Base-by-base conservation (phyloP, 1,284 basidiomycete species). In the Lignosus rhinocerotis region DNA sequence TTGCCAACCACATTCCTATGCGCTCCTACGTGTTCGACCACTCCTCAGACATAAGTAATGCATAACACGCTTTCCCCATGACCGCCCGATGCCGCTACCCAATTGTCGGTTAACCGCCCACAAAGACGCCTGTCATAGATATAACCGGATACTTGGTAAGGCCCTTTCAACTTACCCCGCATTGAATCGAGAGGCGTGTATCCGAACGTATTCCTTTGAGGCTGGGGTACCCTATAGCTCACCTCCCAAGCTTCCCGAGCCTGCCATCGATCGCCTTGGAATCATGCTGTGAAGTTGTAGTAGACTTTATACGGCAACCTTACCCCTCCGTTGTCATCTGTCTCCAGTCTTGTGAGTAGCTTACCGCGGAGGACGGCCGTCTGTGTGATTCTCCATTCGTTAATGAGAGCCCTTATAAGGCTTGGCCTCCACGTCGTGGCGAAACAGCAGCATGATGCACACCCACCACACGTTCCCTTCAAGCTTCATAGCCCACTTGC, bases 401-500 rank as follows among this genome's bases (percentile, higher is more conserved):
- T n/a, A 57, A n/a, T 42, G 19, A n/a, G 19, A 41, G 34, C 7
- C 60, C 50, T 55, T 53, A 58, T 56, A 56, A 51, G 53, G 54
- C 47, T 47, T 56, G 60, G 60, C 54, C 30, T 36, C 42, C 53
- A 58, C 54, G 54, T 33, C 48, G 60, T 56, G 56, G 60, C 56
- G 50, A 39, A 45, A 47, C 34, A 31, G 46, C 31, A 19, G 43
- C 47, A 19, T 19, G 6, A 12, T 44, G 45, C 19, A 47, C 45
- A 44, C 38, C 36, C 50, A 42, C 44, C 47, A 49, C 45, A 38
- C 7, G 17, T 25, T 17, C 32, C 17, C 41, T 10, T 38, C 38
- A 50, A 25, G 21, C 30, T 21, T n/a, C 14, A 19, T 39, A 19
- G 11, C 25, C 43, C 50, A 19, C 21, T 9, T 38, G 16, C 46